Percentiles rank a stretch among this genome's conserved stretches.
Conservation (phyloP, 2,329 filamentous ascomycete genomes). For the Didymella pomorum region DNA sequence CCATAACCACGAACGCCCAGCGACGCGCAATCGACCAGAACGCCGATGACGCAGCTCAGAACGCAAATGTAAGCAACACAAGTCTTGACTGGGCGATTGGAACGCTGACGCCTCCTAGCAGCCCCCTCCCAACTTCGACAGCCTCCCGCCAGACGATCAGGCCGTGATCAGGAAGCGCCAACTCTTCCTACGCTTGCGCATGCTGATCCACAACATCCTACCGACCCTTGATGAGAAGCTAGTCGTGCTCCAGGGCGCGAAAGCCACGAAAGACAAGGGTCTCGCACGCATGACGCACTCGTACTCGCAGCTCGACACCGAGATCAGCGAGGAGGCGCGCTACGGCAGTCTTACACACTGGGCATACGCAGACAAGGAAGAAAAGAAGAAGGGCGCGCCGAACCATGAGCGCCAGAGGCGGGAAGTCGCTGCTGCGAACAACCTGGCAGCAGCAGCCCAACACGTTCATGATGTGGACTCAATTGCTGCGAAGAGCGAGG, state of each 20-base stretch:
- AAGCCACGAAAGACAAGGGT: constrained; percentile 86
- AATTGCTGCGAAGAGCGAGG: constrained; percentile 80
- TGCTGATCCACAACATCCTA: constrained; percentile 83
- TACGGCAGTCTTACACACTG: constrained; percentile 92
- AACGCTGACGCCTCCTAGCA: constrained; percentile 38
- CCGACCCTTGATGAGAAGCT: constrained; percentile 97
- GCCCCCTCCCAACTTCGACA: constrained; percentile 36
- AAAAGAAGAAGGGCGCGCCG: constrained; percentile 64
- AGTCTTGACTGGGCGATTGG: constrained; percentile 31
- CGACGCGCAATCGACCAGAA: constrained; percentile 36
- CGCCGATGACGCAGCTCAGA: constrained; percentile 50
- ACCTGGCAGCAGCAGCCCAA: constrained; percentile 71
- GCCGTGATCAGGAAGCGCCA: constrained; percentile 72
- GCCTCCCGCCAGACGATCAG: constrained; percentile 47
- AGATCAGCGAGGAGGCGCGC: constrained; percentile 94
- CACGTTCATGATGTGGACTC: constrained; percentile 83
- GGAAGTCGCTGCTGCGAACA: constrained; percentile 79
- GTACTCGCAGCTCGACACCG: constrained; percentile 83
- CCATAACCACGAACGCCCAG: constrained; percentile 52
- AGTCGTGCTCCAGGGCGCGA: constrained; percentile 91
- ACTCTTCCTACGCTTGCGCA: constrained; percentile 79
- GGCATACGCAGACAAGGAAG: constrained; percentile 86
- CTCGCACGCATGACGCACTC: constrained; percentile 84
- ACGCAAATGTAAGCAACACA: constrained; percentile 52
- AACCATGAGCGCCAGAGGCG: constrained; percentile 77